Conservation (phyloP, 2,329 filamentous ascomycete genomes). For the Aspergillus luchuensis region DNA sequence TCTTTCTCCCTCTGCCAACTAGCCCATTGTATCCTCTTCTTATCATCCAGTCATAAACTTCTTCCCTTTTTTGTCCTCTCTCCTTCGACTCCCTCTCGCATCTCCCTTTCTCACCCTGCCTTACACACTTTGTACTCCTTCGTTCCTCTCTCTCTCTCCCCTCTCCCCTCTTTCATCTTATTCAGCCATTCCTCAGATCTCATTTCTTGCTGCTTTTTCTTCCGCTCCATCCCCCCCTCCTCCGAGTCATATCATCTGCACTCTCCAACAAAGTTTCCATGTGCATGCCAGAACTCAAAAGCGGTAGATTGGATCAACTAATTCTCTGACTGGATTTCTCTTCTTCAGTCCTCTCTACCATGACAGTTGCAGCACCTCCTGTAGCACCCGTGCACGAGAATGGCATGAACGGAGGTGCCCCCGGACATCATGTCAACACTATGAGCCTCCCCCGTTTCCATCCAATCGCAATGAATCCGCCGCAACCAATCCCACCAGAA, state of each 20-base stretch:
- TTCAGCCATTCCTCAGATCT: slow-evolving; percentile 2
- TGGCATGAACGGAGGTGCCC: slow-evolving; percentile 32
- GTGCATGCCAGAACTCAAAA: slow-evolving; percentile 10
- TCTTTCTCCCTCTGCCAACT: slow-evolving; percentile 3
- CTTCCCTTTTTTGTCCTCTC: slow-evolving; percentile 5
- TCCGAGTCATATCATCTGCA: slow-evolving; percentile 6
- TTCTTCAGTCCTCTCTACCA: slow-evolving; percentile 22
- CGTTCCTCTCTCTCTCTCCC: background rate
- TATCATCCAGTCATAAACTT: background rate
- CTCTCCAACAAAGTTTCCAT: slow-evolving; percentile 6
- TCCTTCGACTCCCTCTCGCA: slow-evolving; percentile 8
- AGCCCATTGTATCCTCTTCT: slow-evolving; percentile 9
- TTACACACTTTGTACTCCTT: background rate
- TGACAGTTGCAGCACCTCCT: slow-evolving; percentile 41
- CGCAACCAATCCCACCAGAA: slow-evolving; percentile 36
- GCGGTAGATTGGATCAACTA: slow-evolving; percentile 11
- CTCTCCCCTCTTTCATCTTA: slow-evolving; percentile 1
- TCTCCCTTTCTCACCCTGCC: slow-evolving; percentile 12
- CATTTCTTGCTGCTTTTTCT: slow-evolving; percentile 7
- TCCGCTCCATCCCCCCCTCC: slow-evolving; percentile 10
- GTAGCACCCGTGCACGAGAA: slow-evolving; percentile 39
- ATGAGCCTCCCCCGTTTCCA: slow-evolving; percentile 42
- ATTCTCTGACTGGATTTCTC: slow-evolving; percentile 7
- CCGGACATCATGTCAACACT: slow-evolving; percentile 28
- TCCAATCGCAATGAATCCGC: slow-evolving; percentile 45